Evolutionary conservation across 2,329 filamentous ascomycete genomes (phyloP).

Genomic region (Pezicula neosporulosa): DNA sequence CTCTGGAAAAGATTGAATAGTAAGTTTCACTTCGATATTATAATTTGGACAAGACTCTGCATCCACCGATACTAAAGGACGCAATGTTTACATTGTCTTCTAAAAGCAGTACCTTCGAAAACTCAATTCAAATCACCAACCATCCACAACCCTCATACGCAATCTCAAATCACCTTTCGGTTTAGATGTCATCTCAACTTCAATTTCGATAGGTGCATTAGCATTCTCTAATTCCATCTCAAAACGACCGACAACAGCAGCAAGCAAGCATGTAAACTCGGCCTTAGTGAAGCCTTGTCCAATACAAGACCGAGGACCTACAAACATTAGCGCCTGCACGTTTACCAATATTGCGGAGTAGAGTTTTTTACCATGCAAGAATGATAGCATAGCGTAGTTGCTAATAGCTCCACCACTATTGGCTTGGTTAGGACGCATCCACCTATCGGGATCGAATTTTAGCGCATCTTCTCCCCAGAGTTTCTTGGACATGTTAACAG

Average conservation of each 20-base stretch:
- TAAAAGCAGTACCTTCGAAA: no score
- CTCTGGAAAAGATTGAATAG: no score
- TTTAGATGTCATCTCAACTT: constrained; percentile 64
- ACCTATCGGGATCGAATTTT: constrained; percentile 73
- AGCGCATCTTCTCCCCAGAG: constrained; percentile 74
- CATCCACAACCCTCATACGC: constrained; percentile 57
- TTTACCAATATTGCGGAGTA: no score
- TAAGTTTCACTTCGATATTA: no score
- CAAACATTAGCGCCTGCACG: no score
- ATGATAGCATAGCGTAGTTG: constrained; percentile 76
- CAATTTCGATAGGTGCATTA: constrained; percentile 61
- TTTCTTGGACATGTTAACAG: constrained; percentile 60
- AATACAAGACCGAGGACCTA: constrained; percentile 72
- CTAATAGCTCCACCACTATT: constrained; percentile 63
- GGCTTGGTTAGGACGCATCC: constrained; percentile 41
- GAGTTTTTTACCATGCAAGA: constrained; percentile 56
- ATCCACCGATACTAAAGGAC: no score
- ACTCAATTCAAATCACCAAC: constrained; percentile 44
- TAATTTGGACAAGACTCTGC: no score
- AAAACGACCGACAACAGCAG: constrained; percentile 71
- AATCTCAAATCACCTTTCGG: constrained; percentile 69
- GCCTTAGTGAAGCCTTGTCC: constrained; percentile 73
- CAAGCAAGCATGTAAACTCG: constrained; percentile 79
- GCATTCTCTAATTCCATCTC: constrained; percentile 51
- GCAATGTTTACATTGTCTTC: no score